Conservation (phyloP, 768 basidiomycete species). For the Mycena filopes region DNA sequence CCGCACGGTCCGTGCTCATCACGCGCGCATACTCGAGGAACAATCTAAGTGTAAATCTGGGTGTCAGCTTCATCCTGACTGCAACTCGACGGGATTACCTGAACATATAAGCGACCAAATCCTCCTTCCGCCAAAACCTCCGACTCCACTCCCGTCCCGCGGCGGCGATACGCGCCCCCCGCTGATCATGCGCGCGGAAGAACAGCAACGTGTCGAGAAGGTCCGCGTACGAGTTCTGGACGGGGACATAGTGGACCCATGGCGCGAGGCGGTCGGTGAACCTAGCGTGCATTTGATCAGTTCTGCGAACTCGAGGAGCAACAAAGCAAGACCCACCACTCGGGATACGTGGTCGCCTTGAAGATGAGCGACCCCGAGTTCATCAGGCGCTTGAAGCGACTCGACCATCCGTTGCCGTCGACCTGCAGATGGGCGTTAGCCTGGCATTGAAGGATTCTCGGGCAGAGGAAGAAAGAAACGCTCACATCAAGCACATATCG, state of each 20-base stretch:
- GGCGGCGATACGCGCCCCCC: constrained; percentile 65
- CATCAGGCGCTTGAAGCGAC: constrained; percentile 70
- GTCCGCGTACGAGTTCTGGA: constrained; percentile 71
- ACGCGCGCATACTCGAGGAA: constrained; percentile 66
- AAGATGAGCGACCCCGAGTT: constrained; percentile 68
- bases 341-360: constrained; percentile 71
- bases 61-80: neutral
- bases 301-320: too few relatives aligned
- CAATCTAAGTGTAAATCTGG: constrained; percentile 52
- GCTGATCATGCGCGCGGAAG: constrained; percentile 73
- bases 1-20: constrained; percentile 56
- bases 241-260: constrained; percentile 80
- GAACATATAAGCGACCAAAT: constrained; percentile 68
- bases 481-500: constrained; percentile 70
- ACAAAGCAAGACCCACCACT: constrained; percentile 2
- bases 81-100: constrained; percentile 50
- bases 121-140: constrained; percentile 68
- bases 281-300: constrained; percentile 45
- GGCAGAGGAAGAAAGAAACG: constrained; percentile 11
- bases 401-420: constrained; percentile 72
- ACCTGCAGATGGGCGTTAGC: constrained; percentile 45
- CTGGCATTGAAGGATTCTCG: neutral
- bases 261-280: constrained; percentile 64
- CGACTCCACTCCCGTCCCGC: constrained; percentile 68
- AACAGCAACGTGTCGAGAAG: constrained; percentile 77